These are phyloP conservation scores for Immersiella caudata DNA, from an alignment of 495 filamentous ascomycete species.

Conservation along the genomic window DNA sequence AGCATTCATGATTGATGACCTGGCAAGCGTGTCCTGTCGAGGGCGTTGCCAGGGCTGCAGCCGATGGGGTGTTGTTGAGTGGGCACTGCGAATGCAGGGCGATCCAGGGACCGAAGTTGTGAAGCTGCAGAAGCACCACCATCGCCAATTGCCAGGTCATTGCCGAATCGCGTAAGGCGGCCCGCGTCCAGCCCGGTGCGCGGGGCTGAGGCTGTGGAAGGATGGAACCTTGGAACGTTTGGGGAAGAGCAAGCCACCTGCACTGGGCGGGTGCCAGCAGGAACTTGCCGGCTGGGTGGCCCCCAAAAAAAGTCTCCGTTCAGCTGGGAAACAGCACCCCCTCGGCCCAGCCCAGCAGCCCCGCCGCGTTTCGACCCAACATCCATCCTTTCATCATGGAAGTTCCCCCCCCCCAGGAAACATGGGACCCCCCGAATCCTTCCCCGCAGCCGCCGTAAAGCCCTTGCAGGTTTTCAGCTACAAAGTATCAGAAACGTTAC, in stretches of 20 bases:
- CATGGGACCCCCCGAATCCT: neutral
- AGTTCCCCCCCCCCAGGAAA: neutral
- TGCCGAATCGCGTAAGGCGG: conserved; percentile 17
- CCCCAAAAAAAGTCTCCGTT: neutral
- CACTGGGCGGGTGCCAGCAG: neutral
- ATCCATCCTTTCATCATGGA: neutral
- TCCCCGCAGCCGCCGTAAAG: neutral
- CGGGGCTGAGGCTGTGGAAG: conserved; percentile 5
- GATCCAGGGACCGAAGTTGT: neutral
- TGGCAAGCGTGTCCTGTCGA: neutral
- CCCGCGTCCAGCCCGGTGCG: neutral
- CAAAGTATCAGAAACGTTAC: neutral
- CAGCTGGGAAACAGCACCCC: neutral
- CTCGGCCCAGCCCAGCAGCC: conserved; percentile 2
- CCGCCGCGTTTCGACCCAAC: conserved; percentile 22
- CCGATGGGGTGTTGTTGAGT: neutral
- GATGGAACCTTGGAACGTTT: neutral
- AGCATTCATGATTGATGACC: conserved; percentile 51
- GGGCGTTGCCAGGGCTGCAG: neutral
- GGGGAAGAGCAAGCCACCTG: neutral
- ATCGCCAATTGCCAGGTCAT: conserved; percentile 3
- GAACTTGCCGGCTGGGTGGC: neutral
- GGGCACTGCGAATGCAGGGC: neutral
- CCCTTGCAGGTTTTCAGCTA: neutral
- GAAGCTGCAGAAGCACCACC: neutral